Base-by-base conservation (phyloP, 2,329 filamentous ascomycete species). In the Ophiostoma tasmaniense region DNA sequence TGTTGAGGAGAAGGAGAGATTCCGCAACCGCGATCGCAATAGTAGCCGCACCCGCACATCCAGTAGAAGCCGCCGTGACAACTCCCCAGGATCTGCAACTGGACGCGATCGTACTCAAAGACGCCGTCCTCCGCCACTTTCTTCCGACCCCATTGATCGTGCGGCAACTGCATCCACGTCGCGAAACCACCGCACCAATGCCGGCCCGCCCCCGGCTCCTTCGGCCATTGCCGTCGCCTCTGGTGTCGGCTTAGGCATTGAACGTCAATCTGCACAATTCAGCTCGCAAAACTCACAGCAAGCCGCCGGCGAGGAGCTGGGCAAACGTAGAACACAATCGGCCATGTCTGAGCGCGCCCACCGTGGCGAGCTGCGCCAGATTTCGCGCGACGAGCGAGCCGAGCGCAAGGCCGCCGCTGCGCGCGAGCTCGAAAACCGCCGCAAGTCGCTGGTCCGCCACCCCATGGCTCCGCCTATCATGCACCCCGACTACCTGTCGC, bases 351-450 rank as follows among this genome's bases (percentile, higher is more conserved):
- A 72, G 71, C 80, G 79, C n/a, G 84, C 70, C 1, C 71, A 72
- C 71, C 80, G 79, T 20, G 85, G 85, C 3, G 86, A 89, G 70
- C 75, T 87, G 70, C 82, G 80, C 70, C 77, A 81, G 69, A 83
- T 84, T 25, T 66, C 66, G 73, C 88, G 82, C 73, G 83, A 87
- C 42, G 88, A 90, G 71, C 81, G 86, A 64, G 85, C 87, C 70
- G 79, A 84, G 65, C 90, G 89, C 78, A 91, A 89, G 78, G 90
- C 92, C 73, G 82, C 88, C 66, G 90, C 90, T 11, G 92, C 93
- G 8, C 88, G 90, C 65, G 93, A 97, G 78, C 85, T 98, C 0
- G 93, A 97, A 78, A 91, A 95, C 75, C 88, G 94, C 35, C 89
- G 94, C 70, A 87, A 91, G 75, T 97, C 94, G 17, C 82, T 96